phyloP scores from a whole-genome alignment of 129 eudicot genomes.

The Lactuca sativa region DNA sequence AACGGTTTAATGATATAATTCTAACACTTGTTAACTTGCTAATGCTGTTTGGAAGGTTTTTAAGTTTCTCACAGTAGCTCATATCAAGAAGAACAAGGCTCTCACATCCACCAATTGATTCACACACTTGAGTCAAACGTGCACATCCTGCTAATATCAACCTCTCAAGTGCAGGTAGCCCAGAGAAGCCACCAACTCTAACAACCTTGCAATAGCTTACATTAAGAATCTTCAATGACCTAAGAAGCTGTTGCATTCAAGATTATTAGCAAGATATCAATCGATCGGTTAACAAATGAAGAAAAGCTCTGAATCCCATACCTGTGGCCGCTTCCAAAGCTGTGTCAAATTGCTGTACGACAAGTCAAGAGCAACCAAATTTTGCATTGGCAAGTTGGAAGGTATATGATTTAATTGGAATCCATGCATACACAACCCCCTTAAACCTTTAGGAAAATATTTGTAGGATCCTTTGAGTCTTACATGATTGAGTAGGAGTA shows the following conservation, averaged over 20 bases:
- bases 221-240: too few species aligned
- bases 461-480: slow-evolving; percentile 8
- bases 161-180: slow-evolving; percentile 19
- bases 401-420: slow-evolving; percentile 3
- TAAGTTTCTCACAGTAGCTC: slow-evolving; percentile 7
- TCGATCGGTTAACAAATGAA: background rate
- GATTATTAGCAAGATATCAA: background rate
- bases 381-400: slow-evolving; percentile 9
- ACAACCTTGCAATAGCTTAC: slow-evolving; percentile 1
- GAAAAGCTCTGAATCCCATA: background rate
- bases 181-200: background rate
- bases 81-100: slow-evolving; percentile 3
- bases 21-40: background rate
- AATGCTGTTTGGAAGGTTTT: slow-evolving; percentile 10
- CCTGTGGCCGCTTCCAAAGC: slow-evolving; percentile 16
- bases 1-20: background rate
- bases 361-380: background rate
- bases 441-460: slow-evolving; percentile 19
- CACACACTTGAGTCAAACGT: slow-evolving; percentile 5
- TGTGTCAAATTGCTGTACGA: slow-evolving; percentile 13
- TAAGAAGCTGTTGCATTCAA: slow-evolving; percentile 1
- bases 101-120: background rate
- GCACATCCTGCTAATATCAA: background rate
- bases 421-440: slow-evolving; percentile 32
- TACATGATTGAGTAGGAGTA: slow-evolving; percentile 27